Percentiles rank a stretch among this genome's conserved stretches.
Conservation (phyloP, 768 basidiomycete genomes). For the Amanita muscaria region DNA sequence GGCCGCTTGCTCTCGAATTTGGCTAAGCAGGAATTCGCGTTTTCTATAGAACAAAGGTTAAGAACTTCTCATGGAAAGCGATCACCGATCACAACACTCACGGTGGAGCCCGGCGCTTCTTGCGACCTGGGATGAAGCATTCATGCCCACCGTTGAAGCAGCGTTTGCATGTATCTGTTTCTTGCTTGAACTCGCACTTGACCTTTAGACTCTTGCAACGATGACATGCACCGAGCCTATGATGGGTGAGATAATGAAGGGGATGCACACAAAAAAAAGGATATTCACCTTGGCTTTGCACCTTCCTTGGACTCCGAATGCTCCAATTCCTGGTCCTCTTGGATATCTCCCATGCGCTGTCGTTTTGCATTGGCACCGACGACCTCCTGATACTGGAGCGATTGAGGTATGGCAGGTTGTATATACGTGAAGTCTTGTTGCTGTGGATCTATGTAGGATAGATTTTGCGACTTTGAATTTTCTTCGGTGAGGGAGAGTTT, state of each 20-base stretch:
- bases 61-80: background rate
- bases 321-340: conserved; percentile 31
- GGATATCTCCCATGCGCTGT: conserved; percentile 24
- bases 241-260: background rate
- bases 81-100: conserved; percentile 26
- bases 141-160: conserved; percentile 64
- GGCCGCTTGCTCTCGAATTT: conserved; percentile 67
- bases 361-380: conserved; percentile 26
- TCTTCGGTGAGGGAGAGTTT: background rate
- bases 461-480: background rate
- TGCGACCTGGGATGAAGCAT: conserved; percentile 76
- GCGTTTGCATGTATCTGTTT: conserved; percentile 67
- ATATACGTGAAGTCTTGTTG: background rate
- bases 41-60: conserved; percentile 38
- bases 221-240: conserved; percentile 52
- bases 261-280: conserved; percentile 3
- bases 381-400: background rate
- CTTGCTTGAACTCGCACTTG: conserved; percentile 66
- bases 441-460: background rate
- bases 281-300: conserved; percentile 35
- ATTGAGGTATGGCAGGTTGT: background rate
- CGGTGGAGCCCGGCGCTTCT: conserved; percentile 74
- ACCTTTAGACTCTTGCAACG: conserved; percentile 66
- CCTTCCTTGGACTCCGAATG: conserved; percentile 26
- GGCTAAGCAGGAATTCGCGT: conserved; percentile 68